A percentile compares a stretch with the other conserved stretches of the same genome.
Evolutionary conservation across 2,329 filamentous ascomycete species (phyloP).

Genomic region (Diplodia sapinea): DNA sequence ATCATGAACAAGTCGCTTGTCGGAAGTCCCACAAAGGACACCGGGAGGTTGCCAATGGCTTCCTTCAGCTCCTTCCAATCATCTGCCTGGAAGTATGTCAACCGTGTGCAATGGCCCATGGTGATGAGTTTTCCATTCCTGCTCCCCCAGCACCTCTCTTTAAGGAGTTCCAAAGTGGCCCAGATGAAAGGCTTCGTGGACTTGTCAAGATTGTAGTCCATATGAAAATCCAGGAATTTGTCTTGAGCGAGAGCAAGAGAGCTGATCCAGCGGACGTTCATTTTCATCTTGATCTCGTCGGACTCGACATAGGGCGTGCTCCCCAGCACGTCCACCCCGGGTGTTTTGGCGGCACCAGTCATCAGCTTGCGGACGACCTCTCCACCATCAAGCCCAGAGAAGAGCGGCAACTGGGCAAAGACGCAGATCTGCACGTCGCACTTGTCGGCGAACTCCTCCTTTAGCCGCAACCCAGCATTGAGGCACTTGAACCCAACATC

Average conservation of each 20-base stretch:
- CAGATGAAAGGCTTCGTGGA: conserved; percentile 59
- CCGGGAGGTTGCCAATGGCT: conserved; percentile 60
- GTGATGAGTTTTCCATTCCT: conserved; percentile 43
- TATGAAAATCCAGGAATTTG: conserved; percentile 71
- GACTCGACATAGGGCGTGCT: conserved; percentile 74
- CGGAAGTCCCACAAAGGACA: conserved; percentile 72
- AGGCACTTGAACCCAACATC: conserved; percentile 65
- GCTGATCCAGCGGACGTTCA: conserved; percentile 70
- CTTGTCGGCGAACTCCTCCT: conserved; percentile 58
- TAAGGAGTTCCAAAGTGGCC: conserved; percentile 60
- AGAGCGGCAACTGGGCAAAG: conserved; percentile 73
- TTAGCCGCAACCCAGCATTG: conserved; percentile 63
- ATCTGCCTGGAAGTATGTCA: conserved; percentile 61
- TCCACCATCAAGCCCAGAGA: conserved; percentile 60
- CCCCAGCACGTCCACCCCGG: conserved; percentile 65
- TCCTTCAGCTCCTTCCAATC: conserved; percentile 59
- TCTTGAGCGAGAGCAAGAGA: conserved; percentile 56
- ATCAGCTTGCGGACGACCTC: conserved; percentile 60
- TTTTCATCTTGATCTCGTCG: conserved; percentile 53
- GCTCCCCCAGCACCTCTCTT: conserved; percentile 57
- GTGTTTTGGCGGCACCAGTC: conserved; percentile 49
- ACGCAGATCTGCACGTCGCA: conserved; percentile 70
- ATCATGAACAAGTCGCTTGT: conserved; percentile 78
- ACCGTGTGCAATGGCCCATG: conserved; percentile 71
- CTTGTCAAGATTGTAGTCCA: conserved; percentile 70